Percentiles rank a stretch among this genome's conserved stretches.
Conservation (phyloP, 2,329 filamentous ascomycete species). For the Colletotrichum tamarilloi region DNA sequence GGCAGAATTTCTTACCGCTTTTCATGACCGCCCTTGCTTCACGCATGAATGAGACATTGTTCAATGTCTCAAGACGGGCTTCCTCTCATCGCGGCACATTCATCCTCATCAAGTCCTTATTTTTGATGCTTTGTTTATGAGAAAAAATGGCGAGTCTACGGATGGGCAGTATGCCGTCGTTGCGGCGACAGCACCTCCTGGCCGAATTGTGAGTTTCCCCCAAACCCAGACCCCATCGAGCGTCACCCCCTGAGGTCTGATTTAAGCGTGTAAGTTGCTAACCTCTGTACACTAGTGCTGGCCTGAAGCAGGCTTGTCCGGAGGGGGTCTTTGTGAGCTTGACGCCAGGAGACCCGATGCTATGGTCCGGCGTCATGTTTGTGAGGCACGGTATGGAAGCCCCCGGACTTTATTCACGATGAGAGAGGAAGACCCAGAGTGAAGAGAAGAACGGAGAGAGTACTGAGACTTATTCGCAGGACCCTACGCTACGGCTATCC, state of each 20-base stretch:
- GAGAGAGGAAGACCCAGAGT: neutral
- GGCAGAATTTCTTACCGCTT: slow-evolving; percentile 45
- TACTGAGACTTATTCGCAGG: slow-evolving; percentile 61
- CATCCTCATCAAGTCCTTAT: slow-evolving; percentile 8
- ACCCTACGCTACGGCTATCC: slow-evolving; percentile 86
- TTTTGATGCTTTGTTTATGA: neutral
- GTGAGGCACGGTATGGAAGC: slow-evolving; percentile 78
- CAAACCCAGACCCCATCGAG: neutral
- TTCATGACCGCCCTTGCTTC: slow-evolving; percentile 39
- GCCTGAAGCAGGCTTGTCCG: slow-evolving; percentile 84
- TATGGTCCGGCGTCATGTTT: slow-evolving; percentile 94
- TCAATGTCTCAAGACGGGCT: slow-evolving; percentile 23
- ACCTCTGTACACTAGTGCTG: slow-evolving; percentile 66
- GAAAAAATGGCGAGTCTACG: slow-evolving; percentile 55
- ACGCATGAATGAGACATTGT: slow-evolving; percentile 29
- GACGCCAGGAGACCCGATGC: slow-evolving; percentile 80
- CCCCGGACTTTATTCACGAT: neutral
- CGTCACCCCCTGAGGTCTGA: slow-evolving; percentile 9
- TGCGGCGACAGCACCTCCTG: slow-evolving; percentile 81
- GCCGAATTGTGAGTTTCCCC: slow-evolving; percentile 76
- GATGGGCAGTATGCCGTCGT: slow-evolving; percentile 60
- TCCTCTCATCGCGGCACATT: slow-evolving; percentile 7
- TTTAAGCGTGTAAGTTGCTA: slow-evolving; percentile 40
- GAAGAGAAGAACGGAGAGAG: neutral
- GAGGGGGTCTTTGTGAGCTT: slow-evolving; percentile 89